phyloP scores from a whole-genome alignment of 352 stramenopile genomes.

The Plasmopara muralis region DNA sequence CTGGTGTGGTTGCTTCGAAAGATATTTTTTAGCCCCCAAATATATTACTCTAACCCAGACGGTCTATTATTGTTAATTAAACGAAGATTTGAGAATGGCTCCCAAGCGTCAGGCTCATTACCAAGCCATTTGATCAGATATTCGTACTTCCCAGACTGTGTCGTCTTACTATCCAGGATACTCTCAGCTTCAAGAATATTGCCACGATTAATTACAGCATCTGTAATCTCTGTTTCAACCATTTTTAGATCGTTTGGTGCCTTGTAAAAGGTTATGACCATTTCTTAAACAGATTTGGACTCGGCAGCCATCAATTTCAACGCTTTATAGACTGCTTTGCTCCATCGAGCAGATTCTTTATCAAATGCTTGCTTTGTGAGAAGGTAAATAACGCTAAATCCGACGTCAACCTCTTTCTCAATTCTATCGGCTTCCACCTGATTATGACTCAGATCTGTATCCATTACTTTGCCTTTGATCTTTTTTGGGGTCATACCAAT shows the following conservation, averaged over 20 bases:
- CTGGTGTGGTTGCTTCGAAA: no score
- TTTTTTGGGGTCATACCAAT: slow-evolving; percentile 8
- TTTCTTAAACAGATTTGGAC: slow-evolving; percentile 23
- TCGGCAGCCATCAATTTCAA: slow-evolving; percentile 22
- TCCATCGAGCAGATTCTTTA: slow-evolving; percentile 24
- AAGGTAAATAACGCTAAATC: slow-evolving; percentile 3
- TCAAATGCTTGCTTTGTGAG: slow-evolving; percentile 16
- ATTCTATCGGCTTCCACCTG: slow-evolving; percentile 1
- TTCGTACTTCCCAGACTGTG: background rate
- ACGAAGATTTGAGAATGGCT: background rate
- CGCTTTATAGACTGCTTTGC: slow-evolving; percentile 14
- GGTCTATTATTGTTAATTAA: no score
- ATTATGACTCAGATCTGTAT: background rate
- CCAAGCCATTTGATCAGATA: background rate
- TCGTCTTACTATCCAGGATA: background rate
- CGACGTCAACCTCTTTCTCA: slow-evolving; percentile 5
- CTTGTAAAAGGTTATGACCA: slow-evolving; percentile 18
- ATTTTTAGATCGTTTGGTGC: background rate
- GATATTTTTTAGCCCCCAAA: no score
- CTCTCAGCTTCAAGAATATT: slow-evolving; percentile 14
- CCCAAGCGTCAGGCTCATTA: background rate
- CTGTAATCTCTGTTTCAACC: slow-evolving; percentile 10
- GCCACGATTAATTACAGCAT: slow-evolving; percentile 12
- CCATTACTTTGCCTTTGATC: slow-evolving; percentile 13
- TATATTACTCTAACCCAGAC: no score